phyloP scores from a whole-genome alignment of 495 filamentous ascomycete genomes.

The Neurospora sp. region DNA sequence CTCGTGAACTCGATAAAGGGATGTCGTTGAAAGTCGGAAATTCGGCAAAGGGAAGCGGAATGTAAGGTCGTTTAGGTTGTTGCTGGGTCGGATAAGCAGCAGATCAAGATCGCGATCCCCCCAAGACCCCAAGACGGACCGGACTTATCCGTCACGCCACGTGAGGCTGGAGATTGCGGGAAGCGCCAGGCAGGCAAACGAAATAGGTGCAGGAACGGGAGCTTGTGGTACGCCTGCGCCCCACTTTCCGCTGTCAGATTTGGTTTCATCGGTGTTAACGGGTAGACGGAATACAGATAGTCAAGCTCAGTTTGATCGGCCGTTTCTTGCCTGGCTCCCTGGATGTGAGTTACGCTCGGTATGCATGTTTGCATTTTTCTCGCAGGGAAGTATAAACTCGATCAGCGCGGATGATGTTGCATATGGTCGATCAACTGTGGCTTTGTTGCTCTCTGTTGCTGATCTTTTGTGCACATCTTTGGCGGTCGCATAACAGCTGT shows the following conservation, averaged over 20 bases:
- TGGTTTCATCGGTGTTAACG: neutral
- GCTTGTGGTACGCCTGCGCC: neutral
- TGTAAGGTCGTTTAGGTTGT: neutral
- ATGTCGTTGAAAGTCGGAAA: neutral
- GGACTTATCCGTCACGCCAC: neutral
- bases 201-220: neutral
- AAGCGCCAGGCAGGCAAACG: neutral
- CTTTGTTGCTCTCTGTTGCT: neutral
- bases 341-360: neutral
- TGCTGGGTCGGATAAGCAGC: neutral
- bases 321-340: no score
- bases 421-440: neutral
- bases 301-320: neutral
- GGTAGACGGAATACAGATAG: neutral
- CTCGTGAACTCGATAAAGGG: neutral
- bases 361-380: neutral
- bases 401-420: neutral
- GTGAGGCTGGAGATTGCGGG: neutral
- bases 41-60: neutral
- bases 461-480: neutral
- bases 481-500: neutral
- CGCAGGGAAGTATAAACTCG: neutral
- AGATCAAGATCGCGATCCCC: neutral
- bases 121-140: neutral
- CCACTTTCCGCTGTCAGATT: neutral